These are phyloP conservation scores for Aegilops longissima DNA, from an alignment of 176 grass and related monocot species.

Conservation along the genomic window DNA sequence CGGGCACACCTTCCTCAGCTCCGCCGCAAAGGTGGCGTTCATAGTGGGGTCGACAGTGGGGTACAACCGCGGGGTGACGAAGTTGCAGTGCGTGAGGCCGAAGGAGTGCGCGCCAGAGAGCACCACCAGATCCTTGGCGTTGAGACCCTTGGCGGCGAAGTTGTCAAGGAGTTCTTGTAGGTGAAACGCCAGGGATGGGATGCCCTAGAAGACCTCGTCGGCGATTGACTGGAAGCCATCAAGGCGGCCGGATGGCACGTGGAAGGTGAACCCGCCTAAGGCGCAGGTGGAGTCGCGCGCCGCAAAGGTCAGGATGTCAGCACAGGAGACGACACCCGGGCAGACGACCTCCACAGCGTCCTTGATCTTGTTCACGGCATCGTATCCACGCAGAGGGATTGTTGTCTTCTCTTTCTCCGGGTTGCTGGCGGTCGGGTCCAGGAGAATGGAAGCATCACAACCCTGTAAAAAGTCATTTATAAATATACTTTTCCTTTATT, in stretches of 20 bases:
- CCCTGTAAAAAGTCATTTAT: constrained; percentile 8
- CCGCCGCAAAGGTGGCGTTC: constrained; percentile 20
- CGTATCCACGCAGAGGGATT: constrained; percentile 39
- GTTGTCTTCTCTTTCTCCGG: constrained; percentile 44
- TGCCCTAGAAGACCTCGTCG: background rate
- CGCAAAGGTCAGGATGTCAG: constrained; percentile 54
- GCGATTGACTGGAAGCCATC: constrained; percentile 40
- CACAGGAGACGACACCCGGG: constrained; percentile 42
- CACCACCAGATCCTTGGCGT: constrained; percentile 43
- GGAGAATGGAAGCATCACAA: constrained; percentile 53
- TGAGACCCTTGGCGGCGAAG: constrained; percentile 38
- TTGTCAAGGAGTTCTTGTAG: constrained; percentile 21
- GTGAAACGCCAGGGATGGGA: constrained; percentile 28
- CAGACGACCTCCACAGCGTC: constrained; percentile 33
- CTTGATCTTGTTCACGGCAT: constrained; percentile 50
- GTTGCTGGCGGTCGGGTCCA: constrained; percentile 18
- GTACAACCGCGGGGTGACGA: constrained; percentile 50
- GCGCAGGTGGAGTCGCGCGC: constrained; percentile 38
- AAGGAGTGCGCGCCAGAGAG: constrained; percentile 66
- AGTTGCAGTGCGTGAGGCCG: constrained; percentile 44
- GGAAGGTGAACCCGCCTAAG: constrained; percentile 38
- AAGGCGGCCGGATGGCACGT: constrained; percentile 50
- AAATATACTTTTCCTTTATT: background rate
- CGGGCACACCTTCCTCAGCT: constrained; percentile 27
- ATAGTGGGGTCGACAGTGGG: constrained; percentile 39